Evolutionary conservation across 2,329 filamentous ascomycete genomes (phyloP).

Genomic region (Coniochaeta sp.): DNA sequence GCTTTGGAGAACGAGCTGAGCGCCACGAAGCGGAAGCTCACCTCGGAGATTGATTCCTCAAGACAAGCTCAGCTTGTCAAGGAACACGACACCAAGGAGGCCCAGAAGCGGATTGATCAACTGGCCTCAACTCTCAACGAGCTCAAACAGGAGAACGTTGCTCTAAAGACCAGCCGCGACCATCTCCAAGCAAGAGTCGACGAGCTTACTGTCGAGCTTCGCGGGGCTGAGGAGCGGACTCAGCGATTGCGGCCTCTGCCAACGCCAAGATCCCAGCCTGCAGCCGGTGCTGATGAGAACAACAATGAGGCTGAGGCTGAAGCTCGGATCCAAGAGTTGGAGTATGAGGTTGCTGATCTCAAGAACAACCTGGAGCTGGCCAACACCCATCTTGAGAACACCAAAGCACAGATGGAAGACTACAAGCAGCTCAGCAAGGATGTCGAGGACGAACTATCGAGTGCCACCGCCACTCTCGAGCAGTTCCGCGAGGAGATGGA

Average conservation of each 20-base stretch:
- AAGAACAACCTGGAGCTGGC: constrained; percentile 81
- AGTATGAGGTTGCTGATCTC: constrained; percentile 75
- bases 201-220: constrained; percentile 80
- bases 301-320: constrained; percentile 34
- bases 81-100: constrained; percentile 84
- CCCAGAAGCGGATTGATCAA: constrained; percentile 87
- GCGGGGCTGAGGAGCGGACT: constrained; percentile 81
- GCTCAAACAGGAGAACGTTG: constrained; percentile 78
- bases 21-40: constrained; percentile 73
- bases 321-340: constrained; percentile 70
- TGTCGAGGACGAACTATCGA: constrained; percentile 80
- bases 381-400: constrained; percentile 71
- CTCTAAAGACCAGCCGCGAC: constrained; percentile 79
- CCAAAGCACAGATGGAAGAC: constrained; percentile 74
- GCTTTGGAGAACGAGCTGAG: constrained; percentile 71
- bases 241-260: constrained; percentile 76
- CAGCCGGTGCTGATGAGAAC: constrained; percentile 30
- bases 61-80: constrained; percentile 79
- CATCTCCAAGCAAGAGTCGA: constrained; percentile 84
- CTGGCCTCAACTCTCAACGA: constrained; percentile 73
- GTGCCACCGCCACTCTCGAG: constrained; percentile 72
- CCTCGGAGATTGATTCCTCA: constrained; percentile 73
- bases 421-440: constrained; percentile 84
- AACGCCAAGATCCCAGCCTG: constrained; percentile 45
- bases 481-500: constrained; percentile 87